These are phyloP conservation scores for Nicotiana rustica DNA, from an alignment of 305 asterid species.

Conservation along the genomic window DNA sequence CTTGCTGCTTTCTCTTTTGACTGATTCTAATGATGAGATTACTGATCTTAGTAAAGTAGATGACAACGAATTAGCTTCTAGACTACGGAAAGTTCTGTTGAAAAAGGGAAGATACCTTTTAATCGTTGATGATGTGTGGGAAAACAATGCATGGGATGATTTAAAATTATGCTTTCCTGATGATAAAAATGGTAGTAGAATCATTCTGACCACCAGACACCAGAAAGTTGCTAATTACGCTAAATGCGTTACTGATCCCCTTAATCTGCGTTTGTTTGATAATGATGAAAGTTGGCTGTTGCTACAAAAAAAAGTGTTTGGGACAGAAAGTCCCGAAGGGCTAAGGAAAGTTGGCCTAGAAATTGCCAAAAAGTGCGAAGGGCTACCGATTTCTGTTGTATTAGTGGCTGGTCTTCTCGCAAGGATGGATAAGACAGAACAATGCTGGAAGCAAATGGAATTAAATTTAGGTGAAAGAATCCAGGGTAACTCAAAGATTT, in stretches of 20 bases:
- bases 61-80: neutral
- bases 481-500: neutral
- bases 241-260: neutral
- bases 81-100: slow-evolving; percentile 16
- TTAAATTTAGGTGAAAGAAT: neutral
- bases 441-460: neutral
- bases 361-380: slow-evolving; percentile 18
- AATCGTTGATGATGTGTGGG: slow-evolving; percentile 47
- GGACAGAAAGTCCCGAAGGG: neutral
- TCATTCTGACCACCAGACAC: neutral
- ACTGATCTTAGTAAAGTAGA: neutral
- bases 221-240: neutral
- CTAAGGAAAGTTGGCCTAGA: neutral
- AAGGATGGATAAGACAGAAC: neutral
- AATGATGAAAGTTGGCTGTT: neutral
- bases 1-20: slow-evolving; percentile 20
- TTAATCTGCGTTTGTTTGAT: neutral
- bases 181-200: neutral
- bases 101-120: slow-evolving; percentile 37
- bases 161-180: slow-evolving; percentile 17
- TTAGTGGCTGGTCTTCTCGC: slow-evolving; percentile 26
- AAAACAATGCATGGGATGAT: slow-evolving; percentile 38
- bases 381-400: slow-evolving; percentile 25
- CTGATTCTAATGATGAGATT: neutral
- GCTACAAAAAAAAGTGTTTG: neutral